Base-by-base conservation (phyloP, 2,329 filamentous ascomycete species). In the Ceratocystis variospora region DNA sequence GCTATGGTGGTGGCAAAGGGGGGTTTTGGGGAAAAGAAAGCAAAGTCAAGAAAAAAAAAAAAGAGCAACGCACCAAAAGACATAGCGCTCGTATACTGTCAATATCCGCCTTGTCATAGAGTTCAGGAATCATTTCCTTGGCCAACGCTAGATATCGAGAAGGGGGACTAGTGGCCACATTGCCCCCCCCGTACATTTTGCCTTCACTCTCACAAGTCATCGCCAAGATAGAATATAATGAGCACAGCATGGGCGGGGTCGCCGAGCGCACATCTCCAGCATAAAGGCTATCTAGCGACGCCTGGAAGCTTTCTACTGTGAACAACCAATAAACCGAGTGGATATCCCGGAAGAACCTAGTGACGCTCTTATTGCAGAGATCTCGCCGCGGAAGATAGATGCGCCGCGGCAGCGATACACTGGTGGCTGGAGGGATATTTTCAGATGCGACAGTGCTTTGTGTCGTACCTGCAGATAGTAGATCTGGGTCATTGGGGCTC, bases 261-360 rank as follows among this genome's bases (percentile, higher is more conserved):
- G 71, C 72, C 22, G 69, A 70, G 2, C 67, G 55, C 1, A 69
- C 65, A 57, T 72, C 71, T 19, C 72, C 70, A 8, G 70, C 68
- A 61, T 73, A 73, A 12, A 73, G 68, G 3, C 71, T 67, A 50
- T 72, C 70, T 2, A 72, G 70, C 12, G 69, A 62, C 17, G 68
- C 68, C n/a, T 71, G 70, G 62, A 73, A 71, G 19, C 68, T 69
- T 65, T 73, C 72, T 33, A 70, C 69, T 0, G 71, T 70, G 67
- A 71, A 70, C 62, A 73, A 70, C 72, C 72, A 73, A 62, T 73
- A 73, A 46, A 73, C 65, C 7, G 70, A 70, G 66, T 73, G 71
- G 33, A 73, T 69, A 44, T 73, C 72, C 46, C 68, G 63, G 64
- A 73, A 72, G 68, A 72, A 73, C 61, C 72, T 70, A 17, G 70